Evolutionary conservation across 768 basidiomycete species (phyloP), one percentile per base, ranked within the genome.

Genomic region (Naganishia randhawae): DNA sequence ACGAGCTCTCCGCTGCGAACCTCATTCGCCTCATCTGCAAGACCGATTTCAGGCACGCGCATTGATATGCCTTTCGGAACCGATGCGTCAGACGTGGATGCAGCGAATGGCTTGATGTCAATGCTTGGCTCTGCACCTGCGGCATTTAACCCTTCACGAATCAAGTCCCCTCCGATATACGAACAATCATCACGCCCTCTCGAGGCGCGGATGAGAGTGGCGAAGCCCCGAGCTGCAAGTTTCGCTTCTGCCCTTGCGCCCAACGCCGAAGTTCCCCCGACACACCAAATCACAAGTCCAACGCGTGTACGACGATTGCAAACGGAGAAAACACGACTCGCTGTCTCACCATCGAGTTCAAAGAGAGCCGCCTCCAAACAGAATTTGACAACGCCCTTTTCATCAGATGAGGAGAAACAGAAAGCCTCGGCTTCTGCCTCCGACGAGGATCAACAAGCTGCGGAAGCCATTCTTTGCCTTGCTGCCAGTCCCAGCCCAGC

Each of bases 381-480:
- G 0, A 39, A 5, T 3, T 39, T 13, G 16, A 27, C 57, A 19
- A 61, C 57, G 37, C 39, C 57, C 14, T 61, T 39, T 29, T 61
- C 57, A 5, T 55, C 54, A 17, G 57, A 61, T 14, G 57, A 61
- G 57, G 57, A 61, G 27, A 61, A 61, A 17, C 22, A 22, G 8
- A 55, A 55, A 22, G 54, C 54, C 9, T 55, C 54, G 54, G 57
- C 57, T 2, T 61, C 57, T 3, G 57, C 57, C 4, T 61, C 57
- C 8, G 75, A 74, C n/a, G 78, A 76, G 54, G 78, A 79, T 62
- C 72, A 76, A 66, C 67, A 73, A 50, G 78, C 78, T 1, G 78
- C 78, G 11, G 78, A 79, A 54, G 66, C 77, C 53, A 79, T 79
- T 74, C 75, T 79, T 70, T 79, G 76, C 64, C 71, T 79, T 22